Percentiles rank a stretch among this genome's conserved stretches.
phyloP scores from a whole-genome alignment of 768 basidiomycete genomes.

The Lyophyllum shimeji region DNA sequence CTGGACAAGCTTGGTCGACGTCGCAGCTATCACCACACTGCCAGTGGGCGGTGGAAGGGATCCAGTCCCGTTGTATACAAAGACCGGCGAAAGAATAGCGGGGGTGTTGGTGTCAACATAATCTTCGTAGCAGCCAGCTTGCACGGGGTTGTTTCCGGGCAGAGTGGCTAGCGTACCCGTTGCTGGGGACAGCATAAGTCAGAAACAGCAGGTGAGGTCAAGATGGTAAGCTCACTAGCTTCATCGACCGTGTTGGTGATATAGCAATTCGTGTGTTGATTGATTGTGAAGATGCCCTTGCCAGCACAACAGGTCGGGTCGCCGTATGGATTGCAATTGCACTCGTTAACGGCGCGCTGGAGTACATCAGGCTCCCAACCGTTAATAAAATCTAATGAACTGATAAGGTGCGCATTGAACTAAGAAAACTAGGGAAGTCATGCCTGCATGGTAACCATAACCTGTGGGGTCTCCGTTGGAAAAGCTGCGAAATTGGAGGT shows the following conservation, averaged over 20 bases:
- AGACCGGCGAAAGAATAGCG: constrained; percentile 25
- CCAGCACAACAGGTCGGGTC: constrained; percentile 22
- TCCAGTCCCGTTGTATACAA: constrained; percentile 20
- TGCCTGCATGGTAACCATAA: constrained; percentile 39
- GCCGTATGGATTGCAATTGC: constrained; percentile 35
- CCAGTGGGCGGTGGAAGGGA: constrained; percentile 16
- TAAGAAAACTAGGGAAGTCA: not conserved
- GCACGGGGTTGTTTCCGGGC: constrained; percentile 30
- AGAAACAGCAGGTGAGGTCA: not conserved
- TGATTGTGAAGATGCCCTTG: constrained; percentile 32
- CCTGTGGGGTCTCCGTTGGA: constrained; percentile 47
- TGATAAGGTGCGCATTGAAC: too few relatives aligned
- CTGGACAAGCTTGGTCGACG: constrained; percentile 20
- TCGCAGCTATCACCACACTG: constrained; percentile 20
- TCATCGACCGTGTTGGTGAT: constrained; percentile 36
- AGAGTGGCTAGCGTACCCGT: constrained; percentile 18
- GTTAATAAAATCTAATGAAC: constrained; percentile 36
- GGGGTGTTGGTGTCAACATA: constrained; percentile 26
- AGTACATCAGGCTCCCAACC: constrained; percentile 50
- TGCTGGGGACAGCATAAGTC: not conserved
- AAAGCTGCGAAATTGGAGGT: constrained; percentile 11
- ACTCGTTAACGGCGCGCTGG: constrained; percentile 41
- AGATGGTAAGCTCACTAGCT: constrained; percentile 23
- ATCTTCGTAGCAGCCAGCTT: constrained; percentile 24
- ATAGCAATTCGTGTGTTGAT: constrained; percentile 28